phyloP scores from a whole-genome alignment of 495 filamentous ascomycete species.

The Tuber brumale region DNA sequence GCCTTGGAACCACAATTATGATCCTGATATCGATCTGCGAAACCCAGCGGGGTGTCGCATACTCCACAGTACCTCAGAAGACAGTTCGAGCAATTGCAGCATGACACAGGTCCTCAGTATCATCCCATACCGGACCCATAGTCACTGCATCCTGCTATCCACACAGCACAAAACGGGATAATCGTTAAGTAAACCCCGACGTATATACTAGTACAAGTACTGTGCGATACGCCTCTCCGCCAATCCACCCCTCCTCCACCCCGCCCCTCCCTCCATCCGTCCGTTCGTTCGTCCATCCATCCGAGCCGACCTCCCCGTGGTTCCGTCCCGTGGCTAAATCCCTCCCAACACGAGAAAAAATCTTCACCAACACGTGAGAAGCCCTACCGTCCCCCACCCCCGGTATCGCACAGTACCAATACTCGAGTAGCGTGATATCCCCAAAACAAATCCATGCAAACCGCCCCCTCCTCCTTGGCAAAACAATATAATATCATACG shows the following conservation, averaged over 20 bases:
- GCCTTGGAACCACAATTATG: not conserved
- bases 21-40: not conserved
- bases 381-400: not conserved
- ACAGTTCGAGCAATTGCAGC: not conserved
- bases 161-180: not conserved
- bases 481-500: not conserved
- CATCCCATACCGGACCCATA: not conserved
- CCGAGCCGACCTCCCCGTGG: not conserved
- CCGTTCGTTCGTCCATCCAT: not conserved
- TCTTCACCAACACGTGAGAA: not conserved
- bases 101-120: not conserved
- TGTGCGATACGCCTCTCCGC: not conserved
- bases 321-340: not conserved
- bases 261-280: not conserved
- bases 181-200: too few relatives aligned
- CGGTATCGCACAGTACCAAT: not conserved
- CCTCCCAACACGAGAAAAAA: not conserved
- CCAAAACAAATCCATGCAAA: not conserved
- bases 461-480: not conserved
- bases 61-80: not conserved
- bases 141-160: not conserved
- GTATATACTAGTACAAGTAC: too few relatives aligned
- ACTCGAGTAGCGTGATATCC: not conserved
- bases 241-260: not conserved
- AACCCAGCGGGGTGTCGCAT: not conserved